Evolutionary conservation across 768 basidiomycete genomes (phyloP).

Genomic region (Boletus rubescentipes): DNA sequence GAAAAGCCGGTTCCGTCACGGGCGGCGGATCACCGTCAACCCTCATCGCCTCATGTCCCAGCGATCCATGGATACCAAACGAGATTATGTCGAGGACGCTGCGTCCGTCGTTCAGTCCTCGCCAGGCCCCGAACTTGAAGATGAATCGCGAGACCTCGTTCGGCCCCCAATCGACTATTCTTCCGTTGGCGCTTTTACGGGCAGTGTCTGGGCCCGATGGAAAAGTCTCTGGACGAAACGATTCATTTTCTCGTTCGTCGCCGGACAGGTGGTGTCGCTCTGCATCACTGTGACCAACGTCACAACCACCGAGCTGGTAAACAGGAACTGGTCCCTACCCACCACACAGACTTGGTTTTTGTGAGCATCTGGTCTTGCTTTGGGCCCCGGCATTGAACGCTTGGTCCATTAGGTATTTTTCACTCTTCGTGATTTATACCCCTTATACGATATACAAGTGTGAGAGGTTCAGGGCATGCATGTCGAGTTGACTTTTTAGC

Average conservation of each 20-base stretch:
- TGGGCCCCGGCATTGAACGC: neutral
- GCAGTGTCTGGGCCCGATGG: constrained; percentile 59
- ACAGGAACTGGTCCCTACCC: constrained; percentile 67
- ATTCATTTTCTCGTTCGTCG: constrained; percentile 66
- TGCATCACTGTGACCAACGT: constrained; percentile 91
- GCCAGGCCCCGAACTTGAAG: constrained; percentile 3
- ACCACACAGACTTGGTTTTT: constrained; percentile 84
- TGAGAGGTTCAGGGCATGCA: constrained; percentile 35
- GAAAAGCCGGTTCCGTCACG: neutral
- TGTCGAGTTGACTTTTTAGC: neutral
- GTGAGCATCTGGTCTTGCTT: constrained; percentile 42
- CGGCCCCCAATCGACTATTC: constrained; percentile 68
- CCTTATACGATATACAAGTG: constrained; percentile 90
- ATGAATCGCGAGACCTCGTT: neutral
- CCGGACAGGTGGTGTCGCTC: constrained; percentile 80
- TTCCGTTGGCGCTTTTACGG: constrained; percentile 51
- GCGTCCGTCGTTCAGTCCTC: neutral
- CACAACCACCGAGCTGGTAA: constrained; percentile 75
- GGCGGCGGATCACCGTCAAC: neutral
- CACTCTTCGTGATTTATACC: constrained; percentile 72
- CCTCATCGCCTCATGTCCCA: constrained; percentile 8
- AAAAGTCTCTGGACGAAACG: constrained; percentile 76
- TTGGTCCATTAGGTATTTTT: constrained; percentile 59
- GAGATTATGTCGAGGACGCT: constrained; percentile 14
- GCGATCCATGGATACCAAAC: constrained; percentile 27